These are phyloP conservation scores for Kluyveromyces wickerhamii DNA, from an alignment of 805 yeast species.

Conservation along the genomic window DNA sequence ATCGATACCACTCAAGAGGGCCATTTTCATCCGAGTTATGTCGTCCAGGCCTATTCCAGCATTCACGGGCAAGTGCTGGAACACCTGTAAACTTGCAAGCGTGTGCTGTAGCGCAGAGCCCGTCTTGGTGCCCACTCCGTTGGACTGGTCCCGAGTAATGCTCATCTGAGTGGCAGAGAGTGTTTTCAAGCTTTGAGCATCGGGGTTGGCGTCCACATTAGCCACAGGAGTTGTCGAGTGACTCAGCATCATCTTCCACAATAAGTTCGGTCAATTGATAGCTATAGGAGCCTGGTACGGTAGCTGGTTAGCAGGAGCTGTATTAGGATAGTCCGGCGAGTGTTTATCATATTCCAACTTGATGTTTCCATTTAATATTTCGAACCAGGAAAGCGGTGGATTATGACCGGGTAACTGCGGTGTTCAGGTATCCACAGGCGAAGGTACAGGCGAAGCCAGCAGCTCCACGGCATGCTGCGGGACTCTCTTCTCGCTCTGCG, in stretches of 20 bases:
- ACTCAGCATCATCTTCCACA: constrained; percentile 4
- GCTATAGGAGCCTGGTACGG: too few relatives aligned
- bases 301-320: too few relatives aligned
- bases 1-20: constrained; percentile 55
- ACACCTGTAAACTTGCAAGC: constrained; percentile 24
- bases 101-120: constrained; percentile 21
- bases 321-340: too few relatives aligned
- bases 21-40: constrained; percentile 58
- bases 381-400: too few relatives aligned
- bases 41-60: constrained; percentile 52
- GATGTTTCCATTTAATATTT: too few relatives aligned
- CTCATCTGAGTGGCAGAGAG: constrained; percentile 10
- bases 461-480: too few relatives aligned
- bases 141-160: constrained; percentile 25
- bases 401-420: too few relatives aligned
- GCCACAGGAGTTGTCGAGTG: constrained; percentile 3
- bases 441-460: too few relatives aligned
- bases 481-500: too few relatives aligned
- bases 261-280: too few relatives aligned
- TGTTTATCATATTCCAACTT: too few relatives aligned
- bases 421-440: too few relatives aligned
- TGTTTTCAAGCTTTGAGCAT: not conserved
- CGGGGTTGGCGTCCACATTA: not conserved
- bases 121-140: constrained; percentile 19
- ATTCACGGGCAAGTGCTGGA: constrained; percentile 27